Evolutionary conservation across 768 basidiomycete genomes (phyloP), one percentile per base, ranked within the genome.

Genomic region (Ephemerocybe angulata): DNA sequence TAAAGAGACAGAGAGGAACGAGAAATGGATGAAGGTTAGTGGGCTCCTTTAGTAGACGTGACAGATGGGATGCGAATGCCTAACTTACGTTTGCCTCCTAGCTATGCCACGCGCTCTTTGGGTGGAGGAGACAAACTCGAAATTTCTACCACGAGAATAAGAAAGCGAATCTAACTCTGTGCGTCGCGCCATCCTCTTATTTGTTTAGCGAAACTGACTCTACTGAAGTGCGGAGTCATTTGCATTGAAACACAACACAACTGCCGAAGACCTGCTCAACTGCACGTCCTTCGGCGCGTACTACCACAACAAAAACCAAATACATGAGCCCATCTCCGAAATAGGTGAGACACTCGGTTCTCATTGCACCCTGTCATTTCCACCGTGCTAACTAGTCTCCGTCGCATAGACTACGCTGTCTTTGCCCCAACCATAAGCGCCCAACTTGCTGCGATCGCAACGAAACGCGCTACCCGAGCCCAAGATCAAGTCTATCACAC

Each of bases 161-260:
- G 40, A 12, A 50, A 1, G 15, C 3, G 2, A 66, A 69, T 48
- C 28, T 58, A 12, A 11, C 25, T 4, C 17, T 58, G 68, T 72
- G 38, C 50, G 64, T 63, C 7, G 27, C 13, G 8, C 41, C 11
- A 24, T 10, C 25, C 4, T 50, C 21, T 47, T 25, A 12, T 38
- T 19, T 31, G n/a, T 5, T 22, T n/a, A 40, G 30, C 17, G 17
- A 21, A 31, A 12, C 54, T 55, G 29, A 43, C n/a, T 4, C 30
- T 55, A 4, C 29, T 57, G 8, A 46, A 84, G 83, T 49, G 71
- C 70, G 19, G 65, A 60, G 46, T 0, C 0, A 0, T 58, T 76
- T 25, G 78, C 79, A 0, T 12, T 42, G 0, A n/a, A 43, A 3
- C 62, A 76, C 57, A 81, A 81, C 5, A 84, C 79, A 73, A 55